Base-by-base conservation (phyloP, 2,329 filamentous ascomycete species). In the Colletotrichum eremochloae region DNA sequence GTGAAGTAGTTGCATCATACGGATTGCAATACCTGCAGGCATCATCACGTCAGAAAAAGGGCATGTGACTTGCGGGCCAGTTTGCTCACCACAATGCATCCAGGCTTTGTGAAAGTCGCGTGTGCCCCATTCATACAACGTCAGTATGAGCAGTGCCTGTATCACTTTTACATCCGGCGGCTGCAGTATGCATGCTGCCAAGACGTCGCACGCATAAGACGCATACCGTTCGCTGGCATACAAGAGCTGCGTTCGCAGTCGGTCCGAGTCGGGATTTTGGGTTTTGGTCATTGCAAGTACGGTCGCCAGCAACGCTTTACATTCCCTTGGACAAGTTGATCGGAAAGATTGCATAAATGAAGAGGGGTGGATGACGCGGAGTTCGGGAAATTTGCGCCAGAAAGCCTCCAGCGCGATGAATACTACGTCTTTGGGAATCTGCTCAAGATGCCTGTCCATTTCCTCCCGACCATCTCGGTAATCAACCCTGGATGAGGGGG, bases 61-160 rank as follows among this genome's bases (percentile, higher is more conserved):
- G 42, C 5, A 5, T 20, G 15, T 52, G 20, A 29, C 5, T 8
- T 14, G 50, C 20, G n/a, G 20, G 12, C 5, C 15, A 4, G 6
- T 7, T 5, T 15, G 38, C 74, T 68, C 50, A 79, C 79, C 82
- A 46, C 79, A 82, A 48, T 83, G 81, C 71, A 85, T 81, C 83
- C 83, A 85, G 0, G 83, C 83, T 50, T 81, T 82, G 62, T 84
- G 82, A 18, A 82, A 82, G 36, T 84, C 79, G 9, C 83, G 77
- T 0, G 79, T 78, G 0, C 83, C 83, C 83, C 84, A 85, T 76
- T 85, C 83, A 29, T 83, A 80, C 0, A 84, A 74, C 0, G 81
- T 79, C 29, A 84, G 74, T 2, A 84, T 79, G 0, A 85, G 77
- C n/a, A 84, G 74, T 0, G 82, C 76, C 71, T 85, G 83, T 0